These are phyloP conservation scores for Magnaporthiopsis incrustans DNA, from an alignment of 2,329 filamentous ascomycete species.

Conservation along the genomic window DNA sequence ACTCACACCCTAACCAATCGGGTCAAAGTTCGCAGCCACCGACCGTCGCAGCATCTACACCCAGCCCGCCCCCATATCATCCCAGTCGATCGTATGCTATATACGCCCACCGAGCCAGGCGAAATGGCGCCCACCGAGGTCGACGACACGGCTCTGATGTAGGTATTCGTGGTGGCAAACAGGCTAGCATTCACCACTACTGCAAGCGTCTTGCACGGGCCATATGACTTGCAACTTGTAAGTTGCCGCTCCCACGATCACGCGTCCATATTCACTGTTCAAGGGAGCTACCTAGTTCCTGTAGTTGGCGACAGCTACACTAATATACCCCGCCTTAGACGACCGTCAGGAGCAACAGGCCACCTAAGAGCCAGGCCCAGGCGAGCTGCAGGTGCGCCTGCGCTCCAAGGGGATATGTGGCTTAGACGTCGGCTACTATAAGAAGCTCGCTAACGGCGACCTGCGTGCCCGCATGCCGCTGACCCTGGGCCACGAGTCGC, in stretches of 20 bases:
- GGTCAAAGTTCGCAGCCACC: no score
- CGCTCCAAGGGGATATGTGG: conserved; percentile 55
- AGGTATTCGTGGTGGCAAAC: no score
- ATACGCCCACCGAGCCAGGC: no score
- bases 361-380: conserved; percentile 39
- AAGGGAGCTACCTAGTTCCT: no score
- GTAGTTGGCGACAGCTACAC: neutral
- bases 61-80: no score
- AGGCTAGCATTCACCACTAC: conserved; percentile 10
- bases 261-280: conserved; percentile 4
- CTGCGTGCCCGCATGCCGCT: conserved; percentile 45
- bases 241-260: conserved; percentile 11
- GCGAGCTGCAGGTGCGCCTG: conserved; percentile 52
- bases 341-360: conserved; percentile 40
- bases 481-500: conserved; percentile 54
- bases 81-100: no score
- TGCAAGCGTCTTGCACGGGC: conserved; percentile 41
- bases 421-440: conserved; percentile 45
- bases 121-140: no score
- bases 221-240: conserved; percentile 39
- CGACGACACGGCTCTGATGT: no score
- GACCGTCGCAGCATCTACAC: no score
- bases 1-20: no score
- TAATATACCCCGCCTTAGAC: neutral
- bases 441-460: conserved; percentile 40